Percentiles rank a stretch among this genome's conserved stretches.
Evolutionary conservation across 768 basidiomycete genomes (phyloP).

Genomic region (Trametes elegans): DNA sequence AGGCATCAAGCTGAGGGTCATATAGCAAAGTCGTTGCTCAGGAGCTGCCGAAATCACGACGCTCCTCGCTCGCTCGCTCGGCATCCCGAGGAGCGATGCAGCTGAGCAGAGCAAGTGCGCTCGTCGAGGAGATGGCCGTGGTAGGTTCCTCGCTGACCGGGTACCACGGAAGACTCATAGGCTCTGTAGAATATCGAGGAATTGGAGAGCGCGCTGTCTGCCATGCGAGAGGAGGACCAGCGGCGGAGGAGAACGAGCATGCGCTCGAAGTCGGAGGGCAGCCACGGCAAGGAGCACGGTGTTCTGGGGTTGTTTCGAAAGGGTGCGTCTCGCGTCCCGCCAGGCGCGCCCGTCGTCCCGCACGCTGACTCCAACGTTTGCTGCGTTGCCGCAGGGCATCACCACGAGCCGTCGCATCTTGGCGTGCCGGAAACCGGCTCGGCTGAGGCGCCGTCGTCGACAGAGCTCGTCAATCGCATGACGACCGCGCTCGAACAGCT

Average conservation of each 20-base stretch:
- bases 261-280: conserved; percentile 40
- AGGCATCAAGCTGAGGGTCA: background rate
- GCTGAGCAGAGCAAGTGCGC: conserved; percentile 46
- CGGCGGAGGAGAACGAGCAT: conserved; percentile 33
- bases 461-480: conserved; percentile 39
- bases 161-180: background rate
- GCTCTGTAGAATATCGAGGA: conserved; percentile 51
- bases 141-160: conserved; percentile 39
- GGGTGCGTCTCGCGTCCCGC: conserved; percentile 22
- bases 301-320: conserved; percentile 61
- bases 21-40: conserved; percentile 62
- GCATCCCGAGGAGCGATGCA: conserved; percentile 41
- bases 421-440: conserved; percentile 6
- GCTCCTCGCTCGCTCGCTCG: conserved; percentile 35
- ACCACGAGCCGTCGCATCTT: conserved; percentile 15
- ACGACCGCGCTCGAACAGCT: conserved; percentile 49
- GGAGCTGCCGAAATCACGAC: conserved; percentile 37
- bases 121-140: conserved; percentile 65
- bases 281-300: conserved; percentile 30
- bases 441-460: conserved; percentile 19
- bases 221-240: conserved; percentile 39
- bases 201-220: conserved; percentile 52
- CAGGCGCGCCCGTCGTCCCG: background rate
- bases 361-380: background rate
- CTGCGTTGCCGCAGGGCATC: conserved; percentile 8